Evolutionary conservation across 805 yeast species (phyloP), one percentile per base, ranked within the genome.

Genomic region (Scheffersomyces coipomensis): DNA sequence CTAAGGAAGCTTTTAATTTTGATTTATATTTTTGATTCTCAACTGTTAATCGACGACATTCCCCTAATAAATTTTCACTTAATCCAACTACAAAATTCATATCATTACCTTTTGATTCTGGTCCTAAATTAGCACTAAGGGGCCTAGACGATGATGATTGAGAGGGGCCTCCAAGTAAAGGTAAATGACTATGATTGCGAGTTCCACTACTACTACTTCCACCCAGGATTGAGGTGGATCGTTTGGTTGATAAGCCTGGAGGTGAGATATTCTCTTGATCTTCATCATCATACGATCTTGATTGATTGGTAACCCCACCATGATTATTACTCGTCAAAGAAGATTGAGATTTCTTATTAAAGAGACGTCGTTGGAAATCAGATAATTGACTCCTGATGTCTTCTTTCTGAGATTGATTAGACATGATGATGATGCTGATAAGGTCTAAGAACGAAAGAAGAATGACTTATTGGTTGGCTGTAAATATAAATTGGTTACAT

Each of bases 61-160:
- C 88, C 32, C 75, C 64, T 13, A 85, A 68, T 45, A 85, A 63
- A 41, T 83, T 83, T 50, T 85, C 91, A 61, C 88, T 81, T 40
- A 85, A 60, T 3, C 85, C 88, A 42, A 84, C 84, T 12, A 84
- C 80, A 53, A 85, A 85, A 53, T 79, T 78, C 67, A 83, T 78
- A 43, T 84, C 86, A 47, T 79, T 79, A 16, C 79, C 79, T 42
- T 68, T 70, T 7, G 68, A 53, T 47, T 70, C 76, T 1, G 72
- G 72, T 8, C 70, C 67, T 38, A 68, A 47, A 3, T 55, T 52
- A n/a, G 68, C n/a, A 6, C 7, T 15, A 15, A 15, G 67, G 6
- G 60, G 38, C 2, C 40, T 24, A 33, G 17, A 39, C 31, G 32
- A 6, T 39, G 21, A 15, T 10, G 40, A 23, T 15, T 21, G 19